These are phyloP conservation scores for Neoscytalidium dimidiatum DNA, from an alignment of 2,329 filamentous ascomycete species.

Conservation along the genomic window DNA sequence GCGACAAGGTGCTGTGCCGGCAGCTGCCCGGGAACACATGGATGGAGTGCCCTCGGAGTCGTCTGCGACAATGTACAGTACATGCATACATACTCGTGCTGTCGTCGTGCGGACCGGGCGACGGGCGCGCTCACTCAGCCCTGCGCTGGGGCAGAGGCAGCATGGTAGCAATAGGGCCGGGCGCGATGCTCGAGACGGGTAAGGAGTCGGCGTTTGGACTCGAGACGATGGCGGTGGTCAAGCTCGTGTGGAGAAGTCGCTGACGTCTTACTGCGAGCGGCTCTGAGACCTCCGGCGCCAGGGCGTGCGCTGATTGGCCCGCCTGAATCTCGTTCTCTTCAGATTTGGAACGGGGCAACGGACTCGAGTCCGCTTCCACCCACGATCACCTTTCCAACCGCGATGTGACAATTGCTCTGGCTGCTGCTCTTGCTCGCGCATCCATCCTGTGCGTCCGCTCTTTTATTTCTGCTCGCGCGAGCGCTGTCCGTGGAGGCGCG, in stretches of 20 bases:
- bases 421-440: neutral
- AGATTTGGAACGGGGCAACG: neutral
- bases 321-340: neutral
- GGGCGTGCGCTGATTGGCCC: neutral
- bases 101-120: too few species aligned
- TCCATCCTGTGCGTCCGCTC: neutral
- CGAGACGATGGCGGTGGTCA: neutral
- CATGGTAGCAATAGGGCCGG: neutral
- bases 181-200: neutral
- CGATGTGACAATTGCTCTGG: conserved; percentile 6
- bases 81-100: too few species aligned
- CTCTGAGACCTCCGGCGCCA: neutral
- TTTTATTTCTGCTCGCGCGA: neutral
- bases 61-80: too few species aligned
- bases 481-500: neutral
- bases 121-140: neutral
- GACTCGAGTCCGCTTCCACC: neutral
- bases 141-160: neutral
- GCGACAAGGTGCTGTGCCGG: neutral
- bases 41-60: too few species aligned
- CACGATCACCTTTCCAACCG: conserved; percentile 6
- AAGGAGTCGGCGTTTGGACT: neutral
- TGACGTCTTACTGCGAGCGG: conserved; percentile 10
- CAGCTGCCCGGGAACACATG: too few species aligned
- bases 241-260: conserved; percentile 6